Evolutionary conservation across 2,329 filamentous ascomycete species (phyloP).

Genomic region (Claviceps quebecensis): DNA sequence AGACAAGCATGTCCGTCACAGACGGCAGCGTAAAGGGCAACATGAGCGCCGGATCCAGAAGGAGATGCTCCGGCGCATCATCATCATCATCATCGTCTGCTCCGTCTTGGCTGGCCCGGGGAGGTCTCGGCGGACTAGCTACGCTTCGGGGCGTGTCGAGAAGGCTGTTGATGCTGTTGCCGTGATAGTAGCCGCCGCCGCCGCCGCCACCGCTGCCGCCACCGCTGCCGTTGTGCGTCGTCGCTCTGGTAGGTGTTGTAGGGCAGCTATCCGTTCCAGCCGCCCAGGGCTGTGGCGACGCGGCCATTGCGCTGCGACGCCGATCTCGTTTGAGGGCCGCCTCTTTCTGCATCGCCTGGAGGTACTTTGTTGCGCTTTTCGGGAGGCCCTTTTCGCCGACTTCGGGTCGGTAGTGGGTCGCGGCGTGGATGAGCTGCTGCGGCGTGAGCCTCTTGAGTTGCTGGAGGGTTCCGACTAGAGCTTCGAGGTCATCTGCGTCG

Average conservation of each 20-base stretch:
- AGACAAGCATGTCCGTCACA: constrained; percentile 92
- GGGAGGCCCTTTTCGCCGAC: constrained; percentile 87
- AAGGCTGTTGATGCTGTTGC: constrained; percentile 16
- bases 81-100: constrained; percentile 37
- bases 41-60: constrained; percentile 82
- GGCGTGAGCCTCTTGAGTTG: constrained; percentile 75
- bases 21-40: constrained; percentile 91
- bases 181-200: background rate
- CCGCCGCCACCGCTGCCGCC: constrained; percentile 7
- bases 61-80: constrained; percentile 57
- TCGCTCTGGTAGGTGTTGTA: constrained; percentile 27
- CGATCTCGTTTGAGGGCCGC: constrained; percentile 45
- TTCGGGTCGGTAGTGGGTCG: constrained; percentile 85
- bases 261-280: constrained; percentile 24
- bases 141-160: constrained; percentile 28
- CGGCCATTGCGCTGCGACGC: constrained; percentile 29
- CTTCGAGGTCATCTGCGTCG: constrained; percentile 71
- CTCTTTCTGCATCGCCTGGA: constrained; percentile 67
- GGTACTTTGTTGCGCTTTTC: constrained; percentile 78
- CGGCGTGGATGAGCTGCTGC: constrained; percentile 80
- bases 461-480: constrained; percentile 74
- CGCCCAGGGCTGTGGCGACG: constrained; percentile 26
- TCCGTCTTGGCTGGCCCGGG: constrained; percentile 15
- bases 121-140: constrained; percentile 21
- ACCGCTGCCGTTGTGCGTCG: constrained; percentile 20